Evolutionary conservation across 2,329 filamentous ascomycete genomes (phyloP).

Genomic region (Teratosphaeria gauchensis): DNA sequence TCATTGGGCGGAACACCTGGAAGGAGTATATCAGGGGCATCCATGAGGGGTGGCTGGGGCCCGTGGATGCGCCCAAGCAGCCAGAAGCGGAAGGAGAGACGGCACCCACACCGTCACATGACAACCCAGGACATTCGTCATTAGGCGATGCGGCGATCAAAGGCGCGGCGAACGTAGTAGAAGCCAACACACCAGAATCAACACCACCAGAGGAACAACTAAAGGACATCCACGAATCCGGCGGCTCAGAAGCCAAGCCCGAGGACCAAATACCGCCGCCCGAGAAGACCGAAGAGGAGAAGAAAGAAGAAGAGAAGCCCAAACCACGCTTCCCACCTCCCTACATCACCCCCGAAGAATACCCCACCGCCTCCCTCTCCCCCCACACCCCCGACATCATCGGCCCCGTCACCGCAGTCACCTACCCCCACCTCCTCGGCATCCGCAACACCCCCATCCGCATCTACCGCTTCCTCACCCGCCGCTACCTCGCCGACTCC

Average conservation of each 20-base stretch:
- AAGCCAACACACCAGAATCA: not conserved
- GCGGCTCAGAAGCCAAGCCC: constrained; percentile 5
- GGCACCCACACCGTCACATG: not conserved
- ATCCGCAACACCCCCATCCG: constrained; percentile 84
- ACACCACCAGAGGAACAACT: not conserved
- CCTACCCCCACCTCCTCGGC: constrained; percentile 82
- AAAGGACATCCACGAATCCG: constrained; percentile 3
- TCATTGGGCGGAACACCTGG: constrained; percentile 88
- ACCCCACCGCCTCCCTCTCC: constrained; percentile 56
- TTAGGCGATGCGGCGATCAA: constrained; percentile 20
- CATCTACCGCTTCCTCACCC: constrained; percentile 78
- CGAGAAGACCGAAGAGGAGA: constrained; percentile 19
- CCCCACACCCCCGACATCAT: constrained; percentile 59
- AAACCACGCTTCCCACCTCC: constrained; percentile 55
- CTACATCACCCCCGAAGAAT: constrained; percentile 65
- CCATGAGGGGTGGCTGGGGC: constrained; percentile 94
- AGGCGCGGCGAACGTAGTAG: constrained; percentile 10
- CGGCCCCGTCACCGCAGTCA: constrained; percentile 60
- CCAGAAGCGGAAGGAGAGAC: constrained; percentile 10
- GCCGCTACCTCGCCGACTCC: constrained; percentile 72
- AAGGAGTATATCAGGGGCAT: constrained; percentile 91
- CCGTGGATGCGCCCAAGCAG: constrained; percentile 53
- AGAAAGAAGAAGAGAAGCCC: constrained; percentile 29
- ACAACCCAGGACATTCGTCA: constrained; percentile 14
- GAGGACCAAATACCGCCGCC: constrained; percentile 3